These are phyloP conservation scores for Artomyces pyxidatus DNA, from an alignment of 768 basidiomycete genomes.

Conservation along the genomic window DNA sequence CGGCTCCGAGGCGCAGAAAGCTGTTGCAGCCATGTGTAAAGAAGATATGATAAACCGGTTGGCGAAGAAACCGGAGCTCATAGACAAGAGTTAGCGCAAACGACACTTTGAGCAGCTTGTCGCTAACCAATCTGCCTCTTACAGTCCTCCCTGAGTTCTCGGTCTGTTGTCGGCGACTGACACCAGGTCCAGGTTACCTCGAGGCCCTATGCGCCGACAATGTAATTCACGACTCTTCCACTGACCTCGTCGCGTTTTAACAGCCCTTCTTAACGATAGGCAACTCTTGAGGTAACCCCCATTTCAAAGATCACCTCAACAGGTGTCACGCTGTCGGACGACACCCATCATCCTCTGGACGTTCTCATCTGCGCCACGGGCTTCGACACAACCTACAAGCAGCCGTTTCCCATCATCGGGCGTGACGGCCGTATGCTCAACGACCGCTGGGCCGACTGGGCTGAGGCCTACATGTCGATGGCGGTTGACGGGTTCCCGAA, in stretches of 20 bases:
- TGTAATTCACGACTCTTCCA: conserved; percentile 4
- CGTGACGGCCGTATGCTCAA: conserved; percentile 21
- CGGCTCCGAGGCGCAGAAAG: conserved; percentile 12
- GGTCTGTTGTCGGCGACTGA: conserved; percentile 22
- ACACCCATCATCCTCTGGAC: conserved; percentile 21
- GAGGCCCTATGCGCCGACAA: conserved; percentile 22
- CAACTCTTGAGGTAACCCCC: conserved; percentile 6
- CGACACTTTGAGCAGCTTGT: no score
- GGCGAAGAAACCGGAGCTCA: conserved; percentile 19
- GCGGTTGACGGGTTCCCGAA: conserved; percentile 25
- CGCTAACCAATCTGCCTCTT: no score
- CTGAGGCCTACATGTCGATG: conserved; percentile 23
- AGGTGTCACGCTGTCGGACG: conserved; percentile 22
- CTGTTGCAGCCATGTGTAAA: conserved; percentile 7
- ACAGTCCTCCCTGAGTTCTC: conserved; percentile 21
- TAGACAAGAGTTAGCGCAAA: conserved; percentile 15
- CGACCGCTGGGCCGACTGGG: conserved; percentile 22
- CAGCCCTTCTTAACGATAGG: not conserved
- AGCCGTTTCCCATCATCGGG: conserved; percentile 19
- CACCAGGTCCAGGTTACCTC: conserved; percentile 26
- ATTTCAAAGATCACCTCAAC: conserved; percentile 22
- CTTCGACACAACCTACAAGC: conserved; percentile 16
- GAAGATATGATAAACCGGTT: conserved; percentile 18
- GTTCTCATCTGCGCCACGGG: conserved; percentile 26
- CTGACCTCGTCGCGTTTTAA: not conserved